Base-by-base conservation (phyloP, 768 basidiomycete species). In the Rhizopogon vinicolor region DNA sequence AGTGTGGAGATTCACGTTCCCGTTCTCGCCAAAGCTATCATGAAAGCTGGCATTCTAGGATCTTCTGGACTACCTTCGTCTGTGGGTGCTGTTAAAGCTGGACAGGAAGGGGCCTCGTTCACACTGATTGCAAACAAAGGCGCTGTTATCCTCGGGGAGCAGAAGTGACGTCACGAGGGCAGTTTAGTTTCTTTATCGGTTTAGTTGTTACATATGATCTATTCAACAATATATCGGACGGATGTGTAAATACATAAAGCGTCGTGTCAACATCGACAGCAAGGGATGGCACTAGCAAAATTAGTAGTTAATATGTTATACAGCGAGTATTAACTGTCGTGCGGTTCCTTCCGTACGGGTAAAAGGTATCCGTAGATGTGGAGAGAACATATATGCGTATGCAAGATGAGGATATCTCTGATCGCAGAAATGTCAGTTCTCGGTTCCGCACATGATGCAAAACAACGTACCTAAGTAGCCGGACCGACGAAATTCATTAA, bases 121-220 rank as follows among this genome's bases (percentile, higher is more conserved):
- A 85, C 83, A 1, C n/a, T 81, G n/a, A 74, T 89, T 43, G 65
- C 63, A 5, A 89, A 88, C 62, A 62, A 72, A 29, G 83, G 80
- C 33, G 76, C 82, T 5, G 53, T 75, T 43, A 70, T 69, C 45
- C 65, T 86, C 37, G 78, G 63, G 19, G 29, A 49, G 48, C 22
- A 28, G 5, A 19, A 45, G 33, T 53, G 31, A 53, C 14, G 7
- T 16, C 33, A 3, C 16, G 19, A 14, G 7, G 19, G 18, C 3
- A 33, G 12, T 46, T 12, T 10, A 46, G 29, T n/a, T n/a, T 8
- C 3, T 33, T 33, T 9, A 9, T 33, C 12, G 10, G 35, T 35
- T 35, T 35, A 10, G 31, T 33, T 35, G 35, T 33, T 33, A 33
- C 31, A 13, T 37, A 37, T 37, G 35, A 37, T 37, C 12, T 37